Evolutionary conservation across 441 rosid genomes (phyloP).

Genomic region (Corymbia citriodora): DNA sequence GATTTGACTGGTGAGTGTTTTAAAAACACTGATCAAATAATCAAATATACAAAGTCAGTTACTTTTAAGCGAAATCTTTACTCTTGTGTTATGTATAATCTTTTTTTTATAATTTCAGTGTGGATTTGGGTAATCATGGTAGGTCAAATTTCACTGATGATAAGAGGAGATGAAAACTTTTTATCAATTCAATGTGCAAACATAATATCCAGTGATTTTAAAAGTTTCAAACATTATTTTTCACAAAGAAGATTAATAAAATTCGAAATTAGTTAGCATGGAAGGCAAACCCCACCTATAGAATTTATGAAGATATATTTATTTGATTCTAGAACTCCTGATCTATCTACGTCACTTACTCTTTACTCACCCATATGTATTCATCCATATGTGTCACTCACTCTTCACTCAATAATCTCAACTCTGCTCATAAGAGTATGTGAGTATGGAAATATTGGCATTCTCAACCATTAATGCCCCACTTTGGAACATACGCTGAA

Average conservation of each 20-base stretch:
- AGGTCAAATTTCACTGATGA: neutral
- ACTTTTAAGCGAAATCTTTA: neutral
- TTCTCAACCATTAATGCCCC: too few species aligned
- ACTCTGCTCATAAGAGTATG: too few species aligned
- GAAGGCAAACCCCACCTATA: too few species aligned
- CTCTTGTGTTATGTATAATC: neutral
- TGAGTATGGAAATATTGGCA: too few species aligned
- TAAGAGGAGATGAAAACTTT: neutral
- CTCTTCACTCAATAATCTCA: too few species aligned
- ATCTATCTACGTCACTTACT: too few species aligned
- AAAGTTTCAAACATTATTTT: neutral
- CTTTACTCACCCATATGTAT: too few species aligned
- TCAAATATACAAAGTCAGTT: neutral
- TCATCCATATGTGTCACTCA: too few species aligned
- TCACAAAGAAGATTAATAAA: neutral
- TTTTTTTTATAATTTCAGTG: accelerated
- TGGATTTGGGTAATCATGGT: neutral
- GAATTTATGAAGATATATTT: too few species aligned
- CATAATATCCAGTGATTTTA: neutral
- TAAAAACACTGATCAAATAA: neutral
- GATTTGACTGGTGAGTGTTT: neutral
- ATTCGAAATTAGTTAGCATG: neutral
- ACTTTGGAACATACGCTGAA: too few species aligned
- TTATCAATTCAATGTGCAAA: neutral
- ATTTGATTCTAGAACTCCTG: too few species aligned